Conservation (phyloP, 2,329 filamentous ascomycete species). For the Alternaria infectoria region DNA sequence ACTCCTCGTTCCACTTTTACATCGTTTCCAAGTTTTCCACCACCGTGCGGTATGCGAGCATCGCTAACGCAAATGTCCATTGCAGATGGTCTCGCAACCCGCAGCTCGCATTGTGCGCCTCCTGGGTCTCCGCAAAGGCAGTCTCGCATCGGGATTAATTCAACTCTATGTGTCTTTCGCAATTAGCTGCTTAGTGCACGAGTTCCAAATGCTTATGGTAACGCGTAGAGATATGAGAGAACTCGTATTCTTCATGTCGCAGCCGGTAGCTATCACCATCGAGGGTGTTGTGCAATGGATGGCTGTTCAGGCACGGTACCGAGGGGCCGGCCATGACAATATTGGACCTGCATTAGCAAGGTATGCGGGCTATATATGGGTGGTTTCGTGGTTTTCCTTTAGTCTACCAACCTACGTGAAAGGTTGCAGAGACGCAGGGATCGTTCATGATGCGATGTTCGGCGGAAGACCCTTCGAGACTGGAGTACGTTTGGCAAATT, state of each 20-base stretch:
- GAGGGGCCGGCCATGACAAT: neutral
- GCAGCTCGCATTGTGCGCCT: neutral
- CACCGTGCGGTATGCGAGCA: neutral
- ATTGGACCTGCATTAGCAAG: neutral
- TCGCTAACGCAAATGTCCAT: neutral
- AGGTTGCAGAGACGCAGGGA: neutral
- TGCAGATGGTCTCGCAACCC: slow-evolving; percentile 8
- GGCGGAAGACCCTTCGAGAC: neutral
- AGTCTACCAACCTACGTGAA: neutral
- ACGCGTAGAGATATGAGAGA: slow-evolving; percentile 11
- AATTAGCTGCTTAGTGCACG: slow-evolving; percentile 7
- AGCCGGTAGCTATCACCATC: neutral
- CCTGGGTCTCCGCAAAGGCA: neutral
- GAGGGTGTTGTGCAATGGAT: neutral
- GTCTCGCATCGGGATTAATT: neutral
- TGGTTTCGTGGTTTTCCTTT: neutral
- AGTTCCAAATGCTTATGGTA: slow-evolving; percentile 8
- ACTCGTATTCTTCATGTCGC: slow-evolving; percentile 4
- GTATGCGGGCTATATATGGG: neutral
- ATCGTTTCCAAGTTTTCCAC: neutral
- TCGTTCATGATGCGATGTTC: neutral
- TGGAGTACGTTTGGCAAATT: neutral
- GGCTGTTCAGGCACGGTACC: neutral
- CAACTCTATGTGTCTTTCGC: slow-evolving; percentile 1
- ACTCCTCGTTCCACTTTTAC: neutral